A percentile compares a stretch with the other conserved stretches of the same genome.
These are phyloP conservation scores for Glarea lozoyensis DNA, from an alignment of 495 filamentous ascomycete genomes.

Conservation along the genomic window DNA sequence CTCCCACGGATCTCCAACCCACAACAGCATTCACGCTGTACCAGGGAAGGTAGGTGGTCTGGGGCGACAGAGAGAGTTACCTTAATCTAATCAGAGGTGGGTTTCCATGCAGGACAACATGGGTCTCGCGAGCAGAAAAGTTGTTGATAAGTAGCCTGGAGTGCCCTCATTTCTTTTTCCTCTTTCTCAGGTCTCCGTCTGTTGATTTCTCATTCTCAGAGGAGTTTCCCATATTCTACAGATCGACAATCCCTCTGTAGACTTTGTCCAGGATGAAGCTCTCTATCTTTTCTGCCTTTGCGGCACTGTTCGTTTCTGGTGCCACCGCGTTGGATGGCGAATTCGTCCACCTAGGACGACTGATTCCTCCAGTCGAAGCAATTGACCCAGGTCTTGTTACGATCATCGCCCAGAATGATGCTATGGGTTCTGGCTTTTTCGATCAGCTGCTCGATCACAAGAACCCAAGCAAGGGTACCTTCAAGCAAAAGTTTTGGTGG, in stretches of 20 bases:
- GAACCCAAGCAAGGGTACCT: conserved; percentile 42
- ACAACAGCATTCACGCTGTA: too few relatives aligned
- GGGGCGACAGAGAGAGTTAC: too few relatives aligned
- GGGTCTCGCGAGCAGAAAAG: background rate
- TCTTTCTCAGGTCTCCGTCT: background rate
- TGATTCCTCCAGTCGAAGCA: conserved; percentile 13
- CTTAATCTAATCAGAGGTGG: too few relatives aligned
- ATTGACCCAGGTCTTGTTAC: background rate
- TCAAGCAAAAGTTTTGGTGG: conserved; percentile 44
- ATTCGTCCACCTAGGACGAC: conserved; percentile 9
- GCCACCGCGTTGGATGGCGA: background rate
- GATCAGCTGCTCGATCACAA: conserved; percentile 46
- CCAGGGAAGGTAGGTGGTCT: conserved; percentile 2
- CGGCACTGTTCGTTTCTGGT: conserved; percentile 2
- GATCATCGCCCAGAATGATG: background rate
- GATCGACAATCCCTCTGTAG: background rate
- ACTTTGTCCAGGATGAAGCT: conserved; percentile 14
- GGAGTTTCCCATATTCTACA: background rate
- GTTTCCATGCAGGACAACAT: too few relatives aligned
- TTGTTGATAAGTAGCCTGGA: background rate
- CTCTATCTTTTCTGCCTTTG: conserved; percentile 10
- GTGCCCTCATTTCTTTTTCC: background rate
- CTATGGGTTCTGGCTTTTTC: conserved; percentile 25
- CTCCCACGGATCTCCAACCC: background rate
- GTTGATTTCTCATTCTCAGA: background rate